A percentile compares a stretch with the other conserved stretches of the same genome.
phyloP scores from a whole-genome alignment of 371 early-diverging fungal species.

The Rhizopus stolonifer region DNA sequence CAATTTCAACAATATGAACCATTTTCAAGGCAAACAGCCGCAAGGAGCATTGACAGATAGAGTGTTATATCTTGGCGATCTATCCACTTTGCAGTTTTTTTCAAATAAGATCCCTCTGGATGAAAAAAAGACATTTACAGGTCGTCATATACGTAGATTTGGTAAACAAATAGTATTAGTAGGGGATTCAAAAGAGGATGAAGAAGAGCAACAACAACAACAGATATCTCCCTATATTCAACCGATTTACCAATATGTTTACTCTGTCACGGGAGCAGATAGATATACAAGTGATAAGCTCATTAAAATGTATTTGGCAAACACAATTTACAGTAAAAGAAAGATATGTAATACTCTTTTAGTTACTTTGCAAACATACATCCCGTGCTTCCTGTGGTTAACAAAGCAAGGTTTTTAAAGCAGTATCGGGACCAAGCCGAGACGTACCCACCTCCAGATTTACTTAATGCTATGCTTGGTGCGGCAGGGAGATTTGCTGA shows the following conservation, averaged over 20 bases:
- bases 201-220: conserved; percentile 4
- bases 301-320: conserved; percentile 45
- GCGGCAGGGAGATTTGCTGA: conserved; percentile 50
- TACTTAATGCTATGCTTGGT: conserved; percentile 52
- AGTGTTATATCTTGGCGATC: conserved; percentile 44
- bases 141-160: conserved; percentile 37
- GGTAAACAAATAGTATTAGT: conserved; percentile 43
- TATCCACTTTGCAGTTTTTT: conserved; percentile 43
- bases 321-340: neutral
- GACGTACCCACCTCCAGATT: conserved; percentile 36
- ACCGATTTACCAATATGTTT: conserved; percentile 38
- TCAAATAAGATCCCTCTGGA: conserved; percentile 41
- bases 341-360: neutral
- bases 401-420: conserved; percentile 39
- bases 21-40: conserved; percentile 13
- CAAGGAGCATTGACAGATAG: conserved; percentile 30
- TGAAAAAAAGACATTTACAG: conserved; percentile 27
- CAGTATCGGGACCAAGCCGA: conserved; percentile 45
- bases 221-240: conserved; percentile 9
- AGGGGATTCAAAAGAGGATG: conserved; percentile 19
- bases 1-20: too few species aligned
- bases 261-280: conserved; percentile 39
- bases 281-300: conserved; percentile 39
- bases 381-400: conserved; percentile 47
- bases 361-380: conserved; percentile 51